phyloP scores from a whole-genome alignment of 805 yeast genomes.

The Sungouiozyma intestinalis region DNA sequence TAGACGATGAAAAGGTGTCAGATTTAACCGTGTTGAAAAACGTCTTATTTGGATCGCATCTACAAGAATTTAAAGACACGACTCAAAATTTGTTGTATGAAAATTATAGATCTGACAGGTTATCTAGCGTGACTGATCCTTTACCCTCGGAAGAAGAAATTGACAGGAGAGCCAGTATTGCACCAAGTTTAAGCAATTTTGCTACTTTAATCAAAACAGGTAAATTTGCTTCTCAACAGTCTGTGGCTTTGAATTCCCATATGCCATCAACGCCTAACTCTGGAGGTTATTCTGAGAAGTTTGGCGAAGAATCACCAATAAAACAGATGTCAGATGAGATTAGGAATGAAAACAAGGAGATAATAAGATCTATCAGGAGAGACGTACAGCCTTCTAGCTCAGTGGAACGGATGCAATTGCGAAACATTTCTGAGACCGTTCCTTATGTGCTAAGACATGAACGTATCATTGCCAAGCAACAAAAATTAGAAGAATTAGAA shows the following conservation, averaged over 20 bases:
- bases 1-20: constrained; percentile 39
- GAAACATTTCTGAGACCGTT: constrained; percentile 73
- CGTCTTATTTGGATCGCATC: constrained; percentile 72
- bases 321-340: constrained; percentile 30
- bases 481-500: constrained; percentile 68
- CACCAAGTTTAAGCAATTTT: constrained; percentile 30
- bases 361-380: constrained; percentile 29
- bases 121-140: constrained; percentile 43
- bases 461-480: constrained; percentile 62
- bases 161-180: constrained; percentile 22
- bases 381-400: constrained; percentile 25
- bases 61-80: constrained; percentile 70
- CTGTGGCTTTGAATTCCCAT: constrained; percentile 16
- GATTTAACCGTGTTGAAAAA: constrained; percentile 51
- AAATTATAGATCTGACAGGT: constrained; percentile 67
- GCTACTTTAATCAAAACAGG: constrained; percentile 28
- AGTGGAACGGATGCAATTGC: constrained; percentile 48
- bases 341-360: constrained; percentile 31
- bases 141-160: background rate
- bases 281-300: constrained; percentile 2
- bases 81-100: constrained; percentile 71
- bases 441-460: constrained; percentile 79
- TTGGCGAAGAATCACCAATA: constrained; percentile 28
- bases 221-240: constrained; percentile 25
- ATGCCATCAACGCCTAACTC: constrained; percentile 18